These are phyloP conservation scores for Periconia sp. DNA, from an alignment of 2,329 filamentous ascomycete genomes.

Conservation along the genomic window DNA sequence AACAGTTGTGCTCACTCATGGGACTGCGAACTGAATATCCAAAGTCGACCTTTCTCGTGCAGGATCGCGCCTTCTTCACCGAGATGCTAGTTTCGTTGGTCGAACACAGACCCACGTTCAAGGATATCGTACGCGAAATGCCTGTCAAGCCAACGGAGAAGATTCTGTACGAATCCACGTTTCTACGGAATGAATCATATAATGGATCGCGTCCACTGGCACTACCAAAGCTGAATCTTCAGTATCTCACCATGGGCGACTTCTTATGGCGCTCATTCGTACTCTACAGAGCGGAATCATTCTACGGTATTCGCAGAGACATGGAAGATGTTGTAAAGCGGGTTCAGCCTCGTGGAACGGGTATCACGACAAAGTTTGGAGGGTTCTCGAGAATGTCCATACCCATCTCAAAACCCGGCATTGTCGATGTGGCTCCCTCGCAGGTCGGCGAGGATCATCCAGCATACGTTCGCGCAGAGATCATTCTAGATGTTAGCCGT, in stretches of 20 bases:
- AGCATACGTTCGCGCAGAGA: constrained; percentile 84
- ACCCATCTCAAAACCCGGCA: constrained; percentile 81
- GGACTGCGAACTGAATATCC: constrained; percentile 87
- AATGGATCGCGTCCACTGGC: constrained; percentile 86
- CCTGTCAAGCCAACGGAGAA: constrained; percentile 84
- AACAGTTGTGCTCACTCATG: constrained; percentile 71
- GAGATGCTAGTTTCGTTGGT: constrained; percentile 78
- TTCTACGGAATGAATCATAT: constrained; percentile 83
- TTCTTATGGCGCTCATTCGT: constrained; percentile 96
- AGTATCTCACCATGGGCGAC: constrained; percentile 93
- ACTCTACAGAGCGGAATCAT: constrained; percentile 86
- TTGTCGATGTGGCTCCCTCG: constrained; percentile 83
- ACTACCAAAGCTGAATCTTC: constrained; percentile 91
- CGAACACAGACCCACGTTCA: constrained; percentile 81
- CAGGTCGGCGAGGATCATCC: constrained; percentile 83
- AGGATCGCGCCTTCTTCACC: constrained; percentile 68
- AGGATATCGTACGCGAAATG: constrained; percentile 75
- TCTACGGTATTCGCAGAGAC: constrained; percentile 92
- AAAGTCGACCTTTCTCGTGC: constrained; percentile 66
- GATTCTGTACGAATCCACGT: constrained; percentile 76
- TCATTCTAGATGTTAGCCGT: constrained; percentile 80
- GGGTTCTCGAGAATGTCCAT: constrained; percentile 93
- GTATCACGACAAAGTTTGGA: constrained; percentile 72
- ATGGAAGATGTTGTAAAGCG: constrained; percentile 83
- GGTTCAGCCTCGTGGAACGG: constrained; percentile 72